These are phyloP conservation scores for Biancaea sappan DNA, from an alignment of 306 rosid genomes.

Conservation along the genomic window DNA sequence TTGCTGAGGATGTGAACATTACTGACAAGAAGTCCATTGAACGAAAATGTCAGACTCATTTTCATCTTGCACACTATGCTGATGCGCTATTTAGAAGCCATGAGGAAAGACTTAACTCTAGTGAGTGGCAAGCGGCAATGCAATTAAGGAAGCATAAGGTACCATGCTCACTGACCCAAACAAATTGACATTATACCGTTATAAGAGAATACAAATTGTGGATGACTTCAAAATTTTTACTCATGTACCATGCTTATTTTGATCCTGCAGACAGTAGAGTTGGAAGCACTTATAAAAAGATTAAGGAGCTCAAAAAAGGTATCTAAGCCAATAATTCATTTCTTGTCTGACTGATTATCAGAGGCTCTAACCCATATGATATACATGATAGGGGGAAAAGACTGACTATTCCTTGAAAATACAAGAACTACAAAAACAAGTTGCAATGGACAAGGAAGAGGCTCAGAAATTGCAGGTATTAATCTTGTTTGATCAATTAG, in stretches of 20 bases:
- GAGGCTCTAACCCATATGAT: conserved; percentile 15
- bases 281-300: conserved; percentile 79
- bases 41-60: conserved; percentile 72
- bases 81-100: conserved; percentile 88
- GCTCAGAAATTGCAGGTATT: conserved; percentile 81
- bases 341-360: conserved; percentile 17
- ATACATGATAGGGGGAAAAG: conserved; percentile 73
- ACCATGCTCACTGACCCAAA: conserved; percentile 27
- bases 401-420: conserved; percentile 75
- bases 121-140: conserved; percentile 94
- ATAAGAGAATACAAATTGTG: conserved; percentile 8
- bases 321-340: conserved; percentile 7
- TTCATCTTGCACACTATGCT: conserved; percentile 94
- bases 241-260: conserved; percentile 28
- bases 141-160: conserved; percentile 93
- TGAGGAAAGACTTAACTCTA: conserved; percentile 86
- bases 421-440: conserved; percentile 89
- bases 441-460: conserved; percentile 91
- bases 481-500: conserved; percentile 23
- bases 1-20: conserved; percentile 65
- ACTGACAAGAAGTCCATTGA: conserved; percentile 53
- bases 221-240: conserved; percentile 24
- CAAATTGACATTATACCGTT: not conserved
- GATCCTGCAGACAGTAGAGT: conserved; percentile 64
- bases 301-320: conserved; percentile 81